Percentiles rank a stretch among this genome's conserved stretches.
phyloP scores from a whole-genome alignment of 2,329 filamentous ascomycete genomes.

The Verticillium albo-atrum region DNA sequence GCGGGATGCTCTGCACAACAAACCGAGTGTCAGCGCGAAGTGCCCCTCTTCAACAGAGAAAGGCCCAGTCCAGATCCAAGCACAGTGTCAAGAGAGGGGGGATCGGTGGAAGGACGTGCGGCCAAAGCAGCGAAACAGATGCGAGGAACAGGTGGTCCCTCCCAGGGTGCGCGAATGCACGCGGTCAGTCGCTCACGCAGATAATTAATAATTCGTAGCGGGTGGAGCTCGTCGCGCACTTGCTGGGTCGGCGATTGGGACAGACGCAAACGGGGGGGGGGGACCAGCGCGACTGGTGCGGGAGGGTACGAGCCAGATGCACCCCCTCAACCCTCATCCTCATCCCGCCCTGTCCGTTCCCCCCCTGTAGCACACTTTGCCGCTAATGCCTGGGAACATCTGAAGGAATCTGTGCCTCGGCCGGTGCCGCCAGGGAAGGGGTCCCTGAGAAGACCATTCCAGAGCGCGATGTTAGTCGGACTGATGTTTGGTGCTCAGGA shows the following conservation, averaged over 20 bases:
- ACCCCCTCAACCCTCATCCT: background rate
- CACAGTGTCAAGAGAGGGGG: background rate
- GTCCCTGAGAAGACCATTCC: background rate
- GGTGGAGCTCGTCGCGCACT: background rate
- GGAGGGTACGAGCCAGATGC: background rate
- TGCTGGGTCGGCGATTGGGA: background rate
- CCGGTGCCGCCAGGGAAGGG: background rate
- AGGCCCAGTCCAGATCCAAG: background rate
- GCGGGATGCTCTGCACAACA: background rate
- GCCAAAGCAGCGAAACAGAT: background rate
- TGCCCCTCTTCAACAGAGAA: background rate
- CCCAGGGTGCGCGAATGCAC: background rate
- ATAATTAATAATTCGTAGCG: background rate
- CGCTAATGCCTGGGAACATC: background rate
- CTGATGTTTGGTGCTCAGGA: background rate
- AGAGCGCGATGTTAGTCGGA: background rate
- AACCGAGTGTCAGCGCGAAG: background rate
- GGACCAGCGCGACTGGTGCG: background rate
- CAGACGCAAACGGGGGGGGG: background rate
- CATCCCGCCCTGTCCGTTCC: background rate
- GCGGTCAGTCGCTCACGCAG: background rate
- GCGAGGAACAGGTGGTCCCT: background rate
- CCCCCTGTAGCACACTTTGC: background rate
- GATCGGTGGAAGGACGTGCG: background rate
- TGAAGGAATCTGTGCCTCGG: background rate